Conservation (phyloP, 257 asterid species). For the Leptodermis oblonga region DNA sequence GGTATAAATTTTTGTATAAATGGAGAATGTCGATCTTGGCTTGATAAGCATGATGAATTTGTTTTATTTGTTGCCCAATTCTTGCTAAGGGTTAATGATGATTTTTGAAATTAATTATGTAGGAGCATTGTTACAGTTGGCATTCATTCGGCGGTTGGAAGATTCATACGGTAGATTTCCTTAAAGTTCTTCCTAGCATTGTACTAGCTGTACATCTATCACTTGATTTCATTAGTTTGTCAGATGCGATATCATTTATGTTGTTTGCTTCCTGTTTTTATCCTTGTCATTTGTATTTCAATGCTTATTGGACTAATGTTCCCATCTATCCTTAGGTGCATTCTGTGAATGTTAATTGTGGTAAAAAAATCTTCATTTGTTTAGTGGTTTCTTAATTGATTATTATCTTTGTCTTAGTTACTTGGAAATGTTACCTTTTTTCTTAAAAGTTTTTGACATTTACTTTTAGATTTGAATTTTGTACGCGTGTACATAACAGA, state of each 20-base stretch:
- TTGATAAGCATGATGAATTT: neutral
- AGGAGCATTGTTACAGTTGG: constrained; percentile 70
- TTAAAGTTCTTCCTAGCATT: constrained; percentile 20
- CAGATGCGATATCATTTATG: no score
- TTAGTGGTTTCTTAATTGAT: neutral
- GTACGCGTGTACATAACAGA: neutral
- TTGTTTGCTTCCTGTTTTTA: neutral
- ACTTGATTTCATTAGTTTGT: neutral
- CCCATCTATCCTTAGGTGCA: neutral
- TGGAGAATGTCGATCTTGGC: neutral
- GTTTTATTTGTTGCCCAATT: neutral
- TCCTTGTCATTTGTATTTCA: neutral
- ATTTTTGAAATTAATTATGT: constrained; percentile 25
- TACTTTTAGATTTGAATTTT: neutral
- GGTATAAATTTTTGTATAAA: neutral
- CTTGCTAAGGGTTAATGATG: constrained; percentile 13
- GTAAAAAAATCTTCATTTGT: neutral
- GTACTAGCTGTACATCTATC: neutral
- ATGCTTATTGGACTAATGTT: neutral
- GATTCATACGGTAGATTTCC: constrained; percentile 58
- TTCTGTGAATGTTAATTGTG: neutral
- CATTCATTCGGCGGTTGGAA: constrained; percentile 66
- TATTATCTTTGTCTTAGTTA: neutral
- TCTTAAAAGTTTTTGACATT: neutral
- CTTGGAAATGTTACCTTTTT: neutral